phyloP scores from a whole-genome alignment of 352 stramenopile genomes.

The Halophytophthora batemanensis region DNA sequence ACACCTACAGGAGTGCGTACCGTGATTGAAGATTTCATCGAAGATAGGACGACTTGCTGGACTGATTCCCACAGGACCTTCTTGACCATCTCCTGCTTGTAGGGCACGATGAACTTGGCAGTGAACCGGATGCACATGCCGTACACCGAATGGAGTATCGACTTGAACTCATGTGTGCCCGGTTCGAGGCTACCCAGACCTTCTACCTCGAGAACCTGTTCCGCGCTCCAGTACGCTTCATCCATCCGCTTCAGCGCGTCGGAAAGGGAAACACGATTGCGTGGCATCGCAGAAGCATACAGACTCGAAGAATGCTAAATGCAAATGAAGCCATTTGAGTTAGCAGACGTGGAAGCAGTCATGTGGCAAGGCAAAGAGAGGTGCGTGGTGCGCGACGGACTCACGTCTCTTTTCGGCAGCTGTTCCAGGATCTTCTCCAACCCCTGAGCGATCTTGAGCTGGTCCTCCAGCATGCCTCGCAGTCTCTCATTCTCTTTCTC shows the following conservation, averaged over 20 bases:
- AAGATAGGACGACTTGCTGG: slow-evolving; percentile 16
- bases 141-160: slow-evolving; percentile 17
- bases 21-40: slow-evolving; percentile 20
- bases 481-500: slow-evolving; percentile 27
- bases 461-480: slow-evolving; percentile 22
- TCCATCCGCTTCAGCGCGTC: slow-evolving; percentile 15
- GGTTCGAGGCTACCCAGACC: slow-evolving; percentile 13
- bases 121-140: slow-evolving; percentile 24
- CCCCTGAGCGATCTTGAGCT: slow-evolving; percentile 28
- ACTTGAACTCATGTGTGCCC: slow-evolving; percentile 24
- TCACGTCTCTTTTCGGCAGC: no score
- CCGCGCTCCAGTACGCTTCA: slow-evolving; percentile 15
- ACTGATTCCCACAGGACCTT: slow-evolving; percentile 23
- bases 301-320: no score
- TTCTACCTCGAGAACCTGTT: slow-evolving; percentile 17
- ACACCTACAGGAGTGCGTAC: slow-evolving; percentile 8
- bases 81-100: slow-evolving; percentile 20
- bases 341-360: neutral
- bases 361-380: neutral
- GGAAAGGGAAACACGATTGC: neutral
- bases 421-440: slow-evolving; percentile 32
- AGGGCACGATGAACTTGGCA: slow-evolving; percentile 20
- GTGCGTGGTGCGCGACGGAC: slow-evolving; percentile 20
- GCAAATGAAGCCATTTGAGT: no score
- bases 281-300: no score